A percentile compares a stretch with the other conserved stretches of the same genome.
These are phyloP conservation scores for Oenanthe sinensis DNA, from an alignment of 129 eudicot species.

Conservation along the genomic window DNA sequence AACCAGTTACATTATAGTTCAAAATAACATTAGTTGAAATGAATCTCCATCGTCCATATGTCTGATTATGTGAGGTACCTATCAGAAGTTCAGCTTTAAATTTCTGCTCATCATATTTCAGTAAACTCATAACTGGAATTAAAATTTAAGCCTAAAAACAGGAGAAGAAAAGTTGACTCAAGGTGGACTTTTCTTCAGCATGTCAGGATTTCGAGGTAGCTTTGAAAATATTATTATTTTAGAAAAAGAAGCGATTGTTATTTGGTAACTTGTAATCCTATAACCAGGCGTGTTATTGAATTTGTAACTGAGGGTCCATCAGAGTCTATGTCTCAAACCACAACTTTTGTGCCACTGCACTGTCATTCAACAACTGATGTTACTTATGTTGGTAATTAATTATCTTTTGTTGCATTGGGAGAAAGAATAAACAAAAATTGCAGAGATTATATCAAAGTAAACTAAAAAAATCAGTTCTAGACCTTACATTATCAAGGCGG, in stretches of 20 bases:
- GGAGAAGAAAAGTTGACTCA: neutral
- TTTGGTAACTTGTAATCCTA: neutral
- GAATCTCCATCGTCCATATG: neutral
- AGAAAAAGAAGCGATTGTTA: neutral
- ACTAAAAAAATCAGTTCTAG: neutral
- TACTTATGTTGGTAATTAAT: neutral
- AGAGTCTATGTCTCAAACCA: neutral
- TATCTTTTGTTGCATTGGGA: neutral
- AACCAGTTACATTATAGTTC: neutral
- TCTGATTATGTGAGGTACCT: neutral
- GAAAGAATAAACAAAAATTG: neutral
- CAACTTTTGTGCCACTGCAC: neutral
- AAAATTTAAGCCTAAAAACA: neutral
- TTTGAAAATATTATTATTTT: neutral
- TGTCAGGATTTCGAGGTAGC: neutral
- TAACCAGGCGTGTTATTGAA: neutral
- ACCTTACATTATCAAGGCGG: conserved; percentile 60
- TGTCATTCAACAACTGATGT: neutral
- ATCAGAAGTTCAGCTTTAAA: neutral
- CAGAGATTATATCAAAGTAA: neutral
- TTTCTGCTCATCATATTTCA: neutral
- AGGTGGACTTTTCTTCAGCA: neutral
- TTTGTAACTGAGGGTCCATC: neutral
- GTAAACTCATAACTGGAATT: neutral
- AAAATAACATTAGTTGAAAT: neutral